Percentiles rank a stretch among this genome's conserved stretches.
These are phyloP conservation scores for Leishmania major DNA, from an alignment of 208 protist genomes.

Conservation along the genomic window DNA sequence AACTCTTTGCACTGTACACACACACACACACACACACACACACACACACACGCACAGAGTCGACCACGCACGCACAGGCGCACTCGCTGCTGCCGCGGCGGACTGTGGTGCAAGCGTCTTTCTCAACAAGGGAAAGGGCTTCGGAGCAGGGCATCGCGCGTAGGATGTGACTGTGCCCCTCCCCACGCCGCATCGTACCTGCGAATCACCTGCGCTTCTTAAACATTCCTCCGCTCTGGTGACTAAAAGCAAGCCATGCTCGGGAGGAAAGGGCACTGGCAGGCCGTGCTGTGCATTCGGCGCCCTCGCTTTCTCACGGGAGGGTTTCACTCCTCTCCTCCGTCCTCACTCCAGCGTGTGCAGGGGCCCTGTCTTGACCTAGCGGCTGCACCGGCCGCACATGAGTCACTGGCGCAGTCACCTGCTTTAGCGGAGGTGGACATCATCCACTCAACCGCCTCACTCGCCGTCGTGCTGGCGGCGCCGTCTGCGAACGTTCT, in stretches of 20 bases:
- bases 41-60: not conserved
- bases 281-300: not conserved
- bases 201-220: not conserved
- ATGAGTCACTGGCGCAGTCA: not conserved
- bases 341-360: not conserved
- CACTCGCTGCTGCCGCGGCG: not conserved
- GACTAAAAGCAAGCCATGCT: not conserved
- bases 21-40: not conserved
- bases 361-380: not conserved
- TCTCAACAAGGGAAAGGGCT: not conserved
- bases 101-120: not conserved
- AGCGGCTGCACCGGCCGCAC: not conserved
- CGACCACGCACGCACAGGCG: not conserved
- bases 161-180: not conserved
- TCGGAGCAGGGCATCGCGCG: not conserved
- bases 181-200: not conserved
- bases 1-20: not conserved
- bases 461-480: not conserved
- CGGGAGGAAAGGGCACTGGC: not conserved
- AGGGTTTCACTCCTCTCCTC: not conserved
- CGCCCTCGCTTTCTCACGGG: not conserved
- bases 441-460: not conserved
- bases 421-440: not conserved
- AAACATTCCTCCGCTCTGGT: not conserved
- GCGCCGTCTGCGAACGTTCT: conserved; percentile 6